These are phyloP conservation scores for Trichoderma brevicompactum DNA, from an alignment of 2,329 filamentous ascomycete genomes.

Conservation along the genomic window DNA sequence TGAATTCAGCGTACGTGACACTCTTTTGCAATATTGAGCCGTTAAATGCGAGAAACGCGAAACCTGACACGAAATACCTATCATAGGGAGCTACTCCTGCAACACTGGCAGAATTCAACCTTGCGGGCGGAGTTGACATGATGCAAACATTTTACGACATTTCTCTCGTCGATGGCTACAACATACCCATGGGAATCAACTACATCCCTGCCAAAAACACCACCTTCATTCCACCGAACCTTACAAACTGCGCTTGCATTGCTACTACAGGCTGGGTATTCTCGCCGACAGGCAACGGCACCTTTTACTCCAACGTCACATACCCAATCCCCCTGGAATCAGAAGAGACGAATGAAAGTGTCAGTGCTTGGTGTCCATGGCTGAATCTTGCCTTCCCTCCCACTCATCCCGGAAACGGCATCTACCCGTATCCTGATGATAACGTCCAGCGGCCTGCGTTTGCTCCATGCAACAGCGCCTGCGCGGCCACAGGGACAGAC, in stretches of 20 bases:
- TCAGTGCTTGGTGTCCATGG: conserved; percentile 79
- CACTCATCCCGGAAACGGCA: conserved; percentile 70
- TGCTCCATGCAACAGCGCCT: conserved; percentile 78
- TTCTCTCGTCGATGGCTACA: conserved; percentile 84
- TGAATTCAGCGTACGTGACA: conserved; percentile 63
- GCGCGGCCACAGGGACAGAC: conserved; percentile 68
- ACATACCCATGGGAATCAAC: conserved; percentile 69
- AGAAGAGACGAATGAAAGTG: conserved; percentile 57
- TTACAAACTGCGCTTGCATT: conserved; percentile 77
- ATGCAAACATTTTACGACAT: conserved; percentile 81
- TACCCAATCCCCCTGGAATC: conserved; percentile 71
- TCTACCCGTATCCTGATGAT: conserved; percentile 82
- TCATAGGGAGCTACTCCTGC: conserved; percentile 70
- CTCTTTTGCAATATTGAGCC: background rate
- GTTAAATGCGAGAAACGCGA: background rate
- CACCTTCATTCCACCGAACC: conserved; percentile 71
- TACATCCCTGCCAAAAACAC: conserved; percentile 65
- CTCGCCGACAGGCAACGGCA: conserved; percentile 56
- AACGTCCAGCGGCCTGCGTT: conserved; percentile 71
- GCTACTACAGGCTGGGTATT: conserved; percentile 68
- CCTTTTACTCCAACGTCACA: conserved; percentile 65
- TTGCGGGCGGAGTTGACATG: conserved; percentile 64
- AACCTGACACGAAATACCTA: background rate
- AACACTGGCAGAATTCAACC: conserved; percentile 80
- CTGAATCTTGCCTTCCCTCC: conserved; percentile 72